Evolutionary conservation across 2,329 filamentous ascomycete species (phyloP), one percentile per base, ranked within the genome.

Genomic region (Trichoderma sp.): DNA sequence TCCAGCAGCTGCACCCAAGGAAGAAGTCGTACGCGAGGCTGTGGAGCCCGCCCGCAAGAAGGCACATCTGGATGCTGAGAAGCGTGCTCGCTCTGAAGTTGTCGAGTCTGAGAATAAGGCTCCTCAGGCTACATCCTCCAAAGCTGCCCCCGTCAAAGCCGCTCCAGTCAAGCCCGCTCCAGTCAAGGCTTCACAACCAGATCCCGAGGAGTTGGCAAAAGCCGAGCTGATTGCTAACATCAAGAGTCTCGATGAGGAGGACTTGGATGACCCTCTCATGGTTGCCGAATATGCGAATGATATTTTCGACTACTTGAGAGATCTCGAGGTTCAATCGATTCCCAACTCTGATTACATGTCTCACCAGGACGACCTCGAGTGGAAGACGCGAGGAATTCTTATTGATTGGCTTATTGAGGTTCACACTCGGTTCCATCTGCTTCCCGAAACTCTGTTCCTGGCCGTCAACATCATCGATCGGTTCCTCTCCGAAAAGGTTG

Each of bases 341-440:
- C 94, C 95, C 76, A 98, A 98, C 83, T 91, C 94, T 20, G 85
- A 96, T 74, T 99, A 99, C 85, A 99, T 99, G 91, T 89, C 92
- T 65, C 93, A 95, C 82, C 96, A 99, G 80, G 92, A 93, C 74
- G 94, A 98, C 77, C 87, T 99, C 13, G 95, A 98, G 82, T 99
- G 96, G 96, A 97, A 97, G 88, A 98, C 97, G 85, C 93, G 96
- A 77, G 95, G 95, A 74, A 98, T 99, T 76, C 89, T 99, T 69
- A 91, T 98, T 75, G 96, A 99, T 84, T 99, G 96, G 96, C 88
- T 99, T 75, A 95, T 99, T 74, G 96, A 99, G 82, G 96, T 99
- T 61, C 96, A 99, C 85, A 97, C 94, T 26, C 93, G 95, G 71
- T 99, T 98, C 86, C 93, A 96, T 76, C 90, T 99, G 20, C 88